Percentiles rank a stretch among this genome's conserved stretches.
Evolutionary conservation across 1,139 yeast species (phyloP).

Genomic region (Tardiomyces depauwii): DNA sequence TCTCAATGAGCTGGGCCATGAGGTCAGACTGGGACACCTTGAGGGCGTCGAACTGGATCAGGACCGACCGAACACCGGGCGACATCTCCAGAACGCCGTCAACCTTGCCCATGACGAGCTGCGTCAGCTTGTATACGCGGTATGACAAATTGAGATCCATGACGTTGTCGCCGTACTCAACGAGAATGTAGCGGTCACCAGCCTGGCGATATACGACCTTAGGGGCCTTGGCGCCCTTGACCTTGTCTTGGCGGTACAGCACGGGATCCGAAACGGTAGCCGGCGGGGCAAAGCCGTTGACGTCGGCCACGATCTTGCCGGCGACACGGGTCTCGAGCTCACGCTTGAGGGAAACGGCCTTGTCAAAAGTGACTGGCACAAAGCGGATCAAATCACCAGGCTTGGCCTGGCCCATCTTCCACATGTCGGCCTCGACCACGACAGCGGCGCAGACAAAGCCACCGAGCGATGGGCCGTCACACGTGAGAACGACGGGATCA

Average conservation of each 20-base stretch:
- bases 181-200: slow-evolving; percentile 84
- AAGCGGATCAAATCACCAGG: slow-evolving; percentile 82
- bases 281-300: background rate
- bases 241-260: slow-evolving; percentile 6
- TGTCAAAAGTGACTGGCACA: slow-evolving; percentile 59
- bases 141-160: slow-evolving; percentile 80
- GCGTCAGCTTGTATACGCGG: slow-evolving; percentile 73
- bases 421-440: slow-evolving; percentile 90
- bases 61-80: slow-evolving; percentile 90
- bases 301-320: slow-evolving; percentile 6
- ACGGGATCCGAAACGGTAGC: slow-evolving; percentile 4
- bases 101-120: slow-evolving; percentile 42
- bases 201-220: slow-evolving; percentile 85
- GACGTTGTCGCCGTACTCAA: slow-evolving; percentile 83
- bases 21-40: slow-evolving; percentile 49
- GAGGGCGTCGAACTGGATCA: slow-evolving; percentile 65
- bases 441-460: slow-evolving; percentile 97
- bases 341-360: slow-evolving; percentile 53
- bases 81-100: slow-evolving; percentile 92
- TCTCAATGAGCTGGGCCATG: slow-evolving; percentile 52
- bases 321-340: slow-evolving; percentile 39
- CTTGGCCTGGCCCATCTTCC: slow-evolving; percentile 96
- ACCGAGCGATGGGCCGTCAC: slow-evolving; percentile 96
- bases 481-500: slow-evolving; percentile 91
- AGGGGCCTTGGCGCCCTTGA: slow-evolving; percentile 29